A percentile compares a stretch with the other conserved stretches of the same genome.
These are phyloP conservation scores for Sporothrix humicola DNA, from an alignment of 2,329 filamentous ascomycete genomes.

Conservation along the genomic window DNA sequence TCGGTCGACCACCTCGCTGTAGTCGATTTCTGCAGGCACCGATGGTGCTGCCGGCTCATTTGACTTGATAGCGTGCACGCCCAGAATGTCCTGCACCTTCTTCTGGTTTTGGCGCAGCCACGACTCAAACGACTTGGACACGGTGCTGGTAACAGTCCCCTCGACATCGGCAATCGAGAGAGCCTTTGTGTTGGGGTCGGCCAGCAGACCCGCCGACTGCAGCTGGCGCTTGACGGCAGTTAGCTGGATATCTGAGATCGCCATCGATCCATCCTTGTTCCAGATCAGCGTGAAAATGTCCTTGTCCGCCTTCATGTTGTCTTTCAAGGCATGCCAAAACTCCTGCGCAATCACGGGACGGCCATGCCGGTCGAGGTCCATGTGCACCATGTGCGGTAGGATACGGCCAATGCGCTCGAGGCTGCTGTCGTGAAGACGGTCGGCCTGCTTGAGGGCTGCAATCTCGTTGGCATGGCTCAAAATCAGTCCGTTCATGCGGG, in stretches of 20 bases:
- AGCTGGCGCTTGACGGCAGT: constrained; percentile 52
- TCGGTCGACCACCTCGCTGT: constrained; percentile 40
- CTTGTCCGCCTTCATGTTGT: constrained; percentile 57
- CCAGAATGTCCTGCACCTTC: constrained; percentile 45
- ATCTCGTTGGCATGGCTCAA: constrained; percentile 40
- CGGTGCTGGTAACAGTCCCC: constrained; percentile 43
- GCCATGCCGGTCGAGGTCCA: constrained; percentile 59
- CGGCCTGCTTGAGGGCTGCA: constrained; percentile 42
- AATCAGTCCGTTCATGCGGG: constrained; percentile 40
- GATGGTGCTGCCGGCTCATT: background rate
- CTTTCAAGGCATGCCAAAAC: constrained; percentile 69
- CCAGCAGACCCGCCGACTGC: constrained; percentile 42
- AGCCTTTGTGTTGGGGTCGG: constrained; percentile 41
- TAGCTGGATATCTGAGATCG: constrained; percentile 56
- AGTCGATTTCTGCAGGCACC: constrained; percentile 2
- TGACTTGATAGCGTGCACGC: background rate
- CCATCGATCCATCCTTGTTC: constrained; percentile 46
- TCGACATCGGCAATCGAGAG: constrained; percentile 43
- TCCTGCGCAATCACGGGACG: constrained; percentile 60
- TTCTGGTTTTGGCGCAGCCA: constrained; percentile 60
- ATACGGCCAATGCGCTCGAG: constrained; percentile 54
- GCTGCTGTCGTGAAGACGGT: constrained; percentile 47
- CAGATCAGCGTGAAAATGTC: constrained; percentile 55
- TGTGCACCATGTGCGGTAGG: constrained; percentile 63
- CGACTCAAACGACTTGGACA: constrained; percentile 54